Evolutionary conservation across 2,329 filamentous ascomycete species (phyloP).

Genomic region (Epichloe elymi): DNA sequence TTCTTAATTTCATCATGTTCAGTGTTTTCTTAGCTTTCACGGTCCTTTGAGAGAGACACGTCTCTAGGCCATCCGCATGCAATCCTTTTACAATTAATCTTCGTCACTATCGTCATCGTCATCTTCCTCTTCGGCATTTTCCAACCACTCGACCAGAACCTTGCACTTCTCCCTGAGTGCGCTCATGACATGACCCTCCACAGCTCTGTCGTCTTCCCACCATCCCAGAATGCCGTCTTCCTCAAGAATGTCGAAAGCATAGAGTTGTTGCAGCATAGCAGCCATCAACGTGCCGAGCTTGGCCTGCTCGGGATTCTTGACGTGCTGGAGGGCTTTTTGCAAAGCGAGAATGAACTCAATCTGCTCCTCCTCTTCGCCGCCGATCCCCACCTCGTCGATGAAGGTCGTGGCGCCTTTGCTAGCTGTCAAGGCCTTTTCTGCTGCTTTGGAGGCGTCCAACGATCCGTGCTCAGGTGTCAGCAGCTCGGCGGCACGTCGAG

Average conservation of each 20-base stretch:
- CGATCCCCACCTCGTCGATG: conserved; percentile 45
- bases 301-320: conserved; percentile 40
- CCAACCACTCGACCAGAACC: conserved; percentile 72
- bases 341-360: conserved; percentile 72
- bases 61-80: background rate
- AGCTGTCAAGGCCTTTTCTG: conserved; percentile 44
- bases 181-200: conserved; percentile 53
- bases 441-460: conserved; percentile 50
- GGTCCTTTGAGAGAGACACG: too few relatives aligned
- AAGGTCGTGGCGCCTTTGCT: conserved; percentile 42
- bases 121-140: conserved; percentile 63
- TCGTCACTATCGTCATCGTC: conserved; percentile 43
- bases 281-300: conserved; percentile 53
- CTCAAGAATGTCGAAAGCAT: conserved; percentile 71
- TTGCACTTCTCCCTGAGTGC: conserved; percentile 60
- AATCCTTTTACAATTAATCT: background rate
- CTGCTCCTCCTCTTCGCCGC: conserved; percentile 61
- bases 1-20: too few relatives aligned
- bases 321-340: conserved; percentile 63
- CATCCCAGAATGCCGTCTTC: conserved; percentile 80
- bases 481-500: conserved; percentile 66
- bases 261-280: conserved; percentile 71
- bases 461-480: conserved; percentile 34
- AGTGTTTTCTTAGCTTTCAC: too few relatives aligned
- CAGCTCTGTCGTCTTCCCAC: conserved; percentile 67